Percentiles rank a stretch among this genome's conserved stretches.
Evolutionary conservation across 352 stramenopile genomes (phyloP).

Genomic region (Plasmopara halstedii): DNA sequence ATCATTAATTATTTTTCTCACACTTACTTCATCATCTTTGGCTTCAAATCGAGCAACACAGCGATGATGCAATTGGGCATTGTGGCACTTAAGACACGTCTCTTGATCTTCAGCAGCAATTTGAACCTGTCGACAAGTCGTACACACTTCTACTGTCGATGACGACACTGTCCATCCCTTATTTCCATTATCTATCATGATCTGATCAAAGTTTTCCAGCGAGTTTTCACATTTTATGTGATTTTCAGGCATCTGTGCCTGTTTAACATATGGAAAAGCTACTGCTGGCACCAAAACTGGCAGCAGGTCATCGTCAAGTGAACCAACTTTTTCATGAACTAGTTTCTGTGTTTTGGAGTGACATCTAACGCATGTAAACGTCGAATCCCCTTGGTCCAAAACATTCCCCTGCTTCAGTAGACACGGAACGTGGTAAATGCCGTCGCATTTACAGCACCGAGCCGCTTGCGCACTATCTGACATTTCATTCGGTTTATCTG

Average conservation of each 20-base stretch:
- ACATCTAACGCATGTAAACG: conserved; percentile 24
- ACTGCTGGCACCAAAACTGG: conserved; percentile 19
- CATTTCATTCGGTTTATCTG: background rate
- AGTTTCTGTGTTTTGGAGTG: background rate
- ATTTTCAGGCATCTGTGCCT: background rate
- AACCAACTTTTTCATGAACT: background rate
- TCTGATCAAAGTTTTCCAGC: background rate
- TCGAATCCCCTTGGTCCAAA: background rate
- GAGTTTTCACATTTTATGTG: too few species aligned
- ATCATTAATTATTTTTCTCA: conserved; percentile 6
- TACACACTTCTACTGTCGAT: conserved; percentile 41
- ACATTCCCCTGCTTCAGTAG: conserved; percentile 5
- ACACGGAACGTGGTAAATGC: conserved; percentile 39
- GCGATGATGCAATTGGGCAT: conserved; percentile 18
- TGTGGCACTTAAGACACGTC: conserved; percentile 28
- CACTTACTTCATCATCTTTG: background rate
- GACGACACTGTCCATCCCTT: conserved; percentile 29
- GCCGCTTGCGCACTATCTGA: conserved; percentile 5
- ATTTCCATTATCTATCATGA: conserved; percentile 5
- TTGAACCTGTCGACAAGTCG: conserved; percentile 46
- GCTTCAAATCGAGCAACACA: conserved; percentile 18
- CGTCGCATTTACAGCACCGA: conserved; percentile 29
- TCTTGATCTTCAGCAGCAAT: conserved; percentile 25
- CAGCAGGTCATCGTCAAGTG: background rate
- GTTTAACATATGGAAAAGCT: conserved; percentile 21